Evolutionary conservation across 108 stramenopile species (phyloP), one percentile per base, ranked within the genome.

Genomic region (Stephanodiscus triporus): DNA sequence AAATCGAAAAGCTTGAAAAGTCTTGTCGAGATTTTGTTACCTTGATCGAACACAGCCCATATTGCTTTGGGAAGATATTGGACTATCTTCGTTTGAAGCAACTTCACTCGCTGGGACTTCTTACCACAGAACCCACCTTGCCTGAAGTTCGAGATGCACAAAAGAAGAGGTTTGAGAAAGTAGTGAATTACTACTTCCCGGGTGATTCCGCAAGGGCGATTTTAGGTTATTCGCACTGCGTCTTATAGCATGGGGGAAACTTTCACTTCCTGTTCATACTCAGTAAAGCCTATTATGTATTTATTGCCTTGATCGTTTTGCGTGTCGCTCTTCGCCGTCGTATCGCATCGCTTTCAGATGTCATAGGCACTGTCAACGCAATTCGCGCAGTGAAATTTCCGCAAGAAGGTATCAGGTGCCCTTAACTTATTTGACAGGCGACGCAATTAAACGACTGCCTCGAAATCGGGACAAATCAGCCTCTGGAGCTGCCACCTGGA

Each of bases 31-130:
- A 73, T 19, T 9, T 19, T 4, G 68, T 68, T 13, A 70, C 80
- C 7, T 56, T 82, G n/a, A 76, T 82, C 47, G 81, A 82, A 11
- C 75, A 76, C 47, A 65, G 69, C 29, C 81, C 80, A 26, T 81
- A 81, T 62, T 70, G 78, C 65, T 78, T 78, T 72, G 78, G 63
- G 16, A 74, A 70, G 38, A 74, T 81, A 24, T 40, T 81, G 29
- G 80, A 81, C 53, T 74, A 59, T 54, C 80, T 81, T 42, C 10
- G 40, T 45, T 14, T 45, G 14, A 45, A 45, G 43, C 14, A 16
- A 16, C 43, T 45, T 45, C 43, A 45, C 43, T 45, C 43, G 16
- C 13, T 45, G 43, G 43, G 43, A 0, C 43, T 45, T 16, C 11
- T 45, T 45, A 16, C 43, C 14, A 16, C 0, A 17, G 68, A 69